Percentiles rank a stretch among this genome's conserved stretches.
Conservation (phyloP, 495 filamentous ascomycete genomes). For the Aspergillus sparsus region DNA sequence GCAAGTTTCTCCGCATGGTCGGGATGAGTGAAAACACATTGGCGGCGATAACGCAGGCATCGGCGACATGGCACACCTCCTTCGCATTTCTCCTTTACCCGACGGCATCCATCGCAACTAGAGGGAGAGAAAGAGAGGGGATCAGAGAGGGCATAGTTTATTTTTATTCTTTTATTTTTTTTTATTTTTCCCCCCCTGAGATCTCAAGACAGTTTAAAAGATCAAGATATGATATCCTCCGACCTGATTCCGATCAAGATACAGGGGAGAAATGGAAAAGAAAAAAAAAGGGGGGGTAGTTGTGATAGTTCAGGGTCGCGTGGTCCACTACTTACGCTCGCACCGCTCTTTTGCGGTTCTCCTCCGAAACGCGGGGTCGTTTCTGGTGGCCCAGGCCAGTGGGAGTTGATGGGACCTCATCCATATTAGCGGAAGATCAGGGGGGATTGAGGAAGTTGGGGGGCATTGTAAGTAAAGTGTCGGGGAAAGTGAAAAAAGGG, state of each 20-base stretch:
- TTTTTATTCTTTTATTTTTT: neutral
- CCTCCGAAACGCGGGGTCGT: conserved; percentile 50
- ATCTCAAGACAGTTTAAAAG: no score
- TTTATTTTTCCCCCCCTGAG: no score
- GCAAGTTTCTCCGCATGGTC: conserved; percentile 40
- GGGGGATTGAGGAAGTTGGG: conserved; percentile 19
- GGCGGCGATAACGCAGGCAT: conserved; percentile 49
- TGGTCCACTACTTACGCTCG: conserved; percentile 40
- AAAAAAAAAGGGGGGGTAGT: no score
- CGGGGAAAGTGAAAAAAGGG: neutral
- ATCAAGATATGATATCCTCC: neutral
- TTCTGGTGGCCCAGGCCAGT: conserved; percentile 40
- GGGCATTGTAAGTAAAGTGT: conserved; percentile 24
- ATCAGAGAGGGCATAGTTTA: neutral
- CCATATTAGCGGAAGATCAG: conserved; percentile 28
- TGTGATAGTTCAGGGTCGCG: conserved; percentile 1
- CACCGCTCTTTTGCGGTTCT: conserved; percentile 52
- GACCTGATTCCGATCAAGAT: neutral
- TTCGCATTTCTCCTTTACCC: conserved; percentile 55
- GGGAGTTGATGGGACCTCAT: conserved; percentile 32
- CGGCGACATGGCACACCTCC: conserved; percentile 53
- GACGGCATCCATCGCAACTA: conserved; percentile 51
- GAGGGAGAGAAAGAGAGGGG: conserved; percentile 15
- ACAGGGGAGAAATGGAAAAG: neutral
- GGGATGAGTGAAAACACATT: conserved; percentile 51